These are phyloP conservation scores for barrel medic (Medicago truncatula) DNA, from an alignment of 306 rosid genomes.

Conservation along the genomic window MtrunA17r5.0-ANR NC_053045.1:64544001-64544500, in stretches of 20 bases:
- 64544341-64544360: slow-evolving; percentile 45
- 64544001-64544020: slow-evolving; percentile 49
- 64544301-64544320: slow-evolving; percentile 40
- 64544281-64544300: slow-evolving; percentile 40
- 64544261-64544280: slow-evolving; percentile 32
- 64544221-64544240: slow-evolving; percentile 56
- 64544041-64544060: slow-evolving; percentile 54
- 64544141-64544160: slow-evolving; percentile 59
- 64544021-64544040: slow-evolving; percentile 44
- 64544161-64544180: slow-evolving; percentile 45
- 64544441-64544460: too few relatives aligned
- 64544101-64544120: slow-evolving; percentile 52
- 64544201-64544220: slow-evolving; percentile 40
- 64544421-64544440: slow-evolving; percentile 42
- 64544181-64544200: slow-evolving; percentile 50
- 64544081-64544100: slow-evolving; percentile 37
- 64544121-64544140: slow-evolving; percentile 58
- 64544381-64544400: slow-evolving; percentile 39
- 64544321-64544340: slow-evolving; percentile 49
- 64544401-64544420: slow-evolving; percentile 34
- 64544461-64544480: too few relatives aligned
- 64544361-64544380: slow-evolving; percentile 53
- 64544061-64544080: slow-evolving; percentile 18
- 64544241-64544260: slow-evolving; percentile 42
- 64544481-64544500: too few relatives aligned